phyloP scores from a whole-genome alignment of 2,329 filamentous ascomycete species.

The Sclerotinia sclerotiorum region DNA sequence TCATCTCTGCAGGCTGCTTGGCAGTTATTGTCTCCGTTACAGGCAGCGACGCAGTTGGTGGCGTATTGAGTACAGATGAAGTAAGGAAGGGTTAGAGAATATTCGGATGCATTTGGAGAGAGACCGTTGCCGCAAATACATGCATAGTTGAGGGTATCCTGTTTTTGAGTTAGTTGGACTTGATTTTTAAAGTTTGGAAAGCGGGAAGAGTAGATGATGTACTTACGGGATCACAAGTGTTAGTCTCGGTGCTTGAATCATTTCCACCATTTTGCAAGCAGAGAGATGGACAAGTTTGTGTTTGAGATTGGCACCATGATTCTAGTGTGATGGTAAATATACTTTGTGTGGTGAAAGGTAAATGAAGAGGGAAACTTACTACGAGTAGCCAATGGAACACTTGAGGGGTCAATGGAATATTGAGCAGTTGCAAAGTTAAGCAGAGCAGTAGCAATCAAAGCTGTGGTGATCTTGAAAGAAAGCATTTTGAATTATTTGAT shows the following conservation, averaged over 20 bases:
- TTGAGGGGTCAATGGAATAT: conserved; percentile 62
- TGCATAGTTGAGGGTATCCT: conserved; percentile 63
- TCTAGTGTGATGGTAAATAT: conserved; percentile 43
- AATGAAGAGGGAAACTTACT: conserved; percentile 36
- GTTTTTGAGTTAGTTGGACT: conserved; percentile 4
- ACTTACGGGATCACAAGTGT: conserved; percentile 67
- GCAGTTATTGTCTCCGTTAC: conserved; percentile 59
- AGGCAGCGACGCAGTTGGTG: conserved; percentile 63
- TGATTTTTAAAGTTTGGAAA: not conserved
- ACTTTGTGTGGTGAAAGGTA: not conserved
- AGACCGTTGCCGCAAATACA: conserved; percentile 69
- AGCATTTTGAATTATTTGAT: conserved; percentile 46
- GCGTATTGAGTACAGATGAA: conserved; percentile 72
- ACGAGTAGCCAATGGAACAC: conserved; percentile 50
- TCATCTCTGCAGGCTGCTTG: conserved; percentile 60
- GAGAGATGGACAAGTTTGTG: conserved; percentile 66
- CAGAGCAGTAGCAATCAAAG: conserved; percentile 53
- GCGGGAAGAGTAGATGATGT: not conserved
- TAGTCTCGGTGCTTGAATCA: conserved; percentile 50
- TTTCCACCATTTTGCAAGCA: conserved; percentile 59
- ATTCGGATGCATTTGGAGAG: conserved; percentile 72
- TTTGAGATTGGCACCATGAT: conserved; percentile 65
- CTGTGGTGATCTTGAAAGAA: conserved; percentile 48
- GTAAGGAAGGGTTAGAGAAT: conserved; percentile 75
- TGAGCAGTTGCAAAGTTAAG: conserved; percentile 48